These are phyloP conservation scores for Candida anglica DNA, from an alignment of 805 yeast species.

Conservation along the genomic window DNA sequence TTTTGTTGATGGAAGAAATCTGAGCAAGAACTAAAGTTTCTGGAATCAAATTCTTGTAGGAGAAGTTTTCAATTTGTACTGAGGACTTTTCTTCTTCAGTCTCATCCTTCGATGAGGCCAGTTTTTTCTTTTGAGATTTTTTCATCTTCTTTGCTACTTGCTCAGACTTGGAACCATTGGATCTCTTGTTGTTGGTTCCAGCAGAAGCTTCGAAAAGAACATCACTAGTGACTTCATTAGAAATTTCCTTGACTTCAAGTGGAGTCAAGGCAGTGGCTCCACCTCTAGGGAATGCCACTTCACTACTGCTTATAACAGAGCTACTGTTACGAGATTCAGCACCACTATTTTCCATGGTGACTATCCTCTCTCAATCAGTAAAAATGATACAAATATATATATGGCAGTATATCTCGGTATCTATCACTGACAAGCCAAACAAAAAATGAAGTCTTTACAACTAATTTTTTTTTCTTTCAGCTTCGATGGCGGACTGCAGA, in stretches of 20 bases:
- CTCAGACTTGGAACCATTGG: conserved; percentile 19
- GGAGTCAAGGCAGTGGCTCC: conserved; percentile 86
- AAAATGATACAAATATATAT: neutral
- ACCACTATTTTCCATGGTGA: neutral
- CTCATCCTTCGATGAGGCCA: conserved; percentile 11
- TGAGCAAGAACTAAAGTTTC: conserved; percentile 81
- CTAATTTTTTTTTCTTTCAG: too few relatives aligned
- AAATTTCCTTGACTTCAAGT: conserved; percentile 85
- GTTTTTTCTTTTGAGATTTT: conserved; percentile 15
- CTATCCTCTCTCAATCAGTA: neutral
- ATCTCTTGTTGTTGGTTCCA: conserved; percentile 21
- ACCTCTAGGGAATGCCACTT: conserved; percentile 88
- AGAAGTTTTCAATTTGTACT: conserved; percentile 59
- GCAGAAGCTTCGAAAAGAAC: conserved; percentile 70
- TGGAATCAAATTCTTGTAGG: conserved; percentile 58
- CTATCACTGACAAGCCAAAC: neutral
- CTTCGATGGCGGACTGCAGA: too few relatives aligned
- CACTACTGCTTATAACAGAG: conserved; percentile 38
- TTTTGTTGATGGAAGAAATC: conserved; percentile 52
- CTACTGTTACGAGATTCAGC: conserved; percentile 10
- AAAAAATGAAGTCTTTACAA: neutral
- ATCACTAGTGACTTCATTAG: conserved; percentile 89
- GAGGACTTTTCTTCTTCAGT: conserved; percentile 26
- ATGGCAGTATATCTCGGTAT: neutral
- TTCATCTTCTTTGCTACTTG: conserved; percentile 21